Evolutionary conservation across 768 basidiomycete genomes (phyloP).

Genomic region (Astraeus odoratus): DNA sequence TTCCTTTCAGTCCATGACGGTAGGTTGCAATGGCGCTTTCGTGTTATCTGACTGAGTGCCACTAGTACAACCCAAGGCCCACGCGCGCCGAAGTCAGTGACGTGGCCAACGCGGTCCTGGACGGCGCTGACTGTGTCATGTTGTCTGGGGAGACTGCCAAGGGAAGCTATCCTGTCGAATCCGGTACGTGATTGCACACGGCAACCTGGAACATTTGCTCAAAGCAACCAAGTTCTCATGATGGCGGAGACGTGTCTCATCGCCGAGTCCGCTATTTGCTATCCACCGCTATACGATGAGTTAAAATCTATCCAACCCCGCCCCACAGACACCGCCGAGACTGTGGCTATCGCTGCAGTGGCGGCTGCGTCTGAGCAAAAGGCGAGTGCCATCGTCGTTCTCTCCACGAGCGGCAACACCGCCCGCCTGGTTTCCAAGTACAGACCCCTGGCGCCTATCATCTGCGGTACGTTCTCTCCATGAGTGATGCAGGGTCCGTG

Average conservation of each 20-base stretch:
- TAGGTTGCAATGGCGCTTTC: constrained; percentile 27
- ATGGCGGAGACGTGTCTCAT: constrained; percentile 99
- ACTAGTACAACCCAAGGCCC: constrained; percentile 92
- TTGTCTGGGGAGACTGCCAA: constrained; percentile 99
- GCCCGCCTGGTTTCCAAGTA: constrained; percentile 96
- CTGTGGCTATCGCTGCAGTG: constrained; percentile 92
- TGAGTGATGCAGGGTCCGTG: constrained; percentile 7
- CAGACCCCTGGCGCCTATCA: constrained; percentile 87
- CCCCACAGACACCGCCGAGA: constrained; percentile 93
- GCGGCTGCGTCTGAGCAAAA: constrained; percentile 93
- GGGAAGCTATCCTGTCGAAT: constrained; percentile 92
- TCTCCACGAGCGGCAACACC: constrained; percentile 95
- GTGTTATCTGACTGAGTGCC: constrained; percentile 5
- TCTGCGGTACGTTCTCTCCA: constrained; percentile 60
- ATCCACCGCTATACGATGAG: constrained; percentile 90
- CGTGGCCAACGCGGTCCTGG: constrained; percentile 97
- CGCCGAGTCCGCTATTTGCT: constrained; percentile 93
- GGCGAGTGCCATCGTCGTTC: constrained; percentile 90
- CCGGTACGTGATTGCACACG: constrained; percentile 48
- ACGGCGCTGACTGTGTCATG: constrained; percentile 99
- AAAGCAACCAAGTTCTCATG: constrained; percentile 68
- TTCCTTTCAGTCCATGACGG: constrained; percentile 81
- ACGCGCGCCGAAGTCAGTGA: constrained; percentile 99
- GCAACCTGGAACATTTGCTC: constrained; percentile 1
- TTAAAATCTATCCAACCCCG: constrained; percentile 70